These are phyloP conservation scores for Chloromonas sp. DNA, from an alignment of 163 green algal genomes.

Conservation along the genomic window DNA sequence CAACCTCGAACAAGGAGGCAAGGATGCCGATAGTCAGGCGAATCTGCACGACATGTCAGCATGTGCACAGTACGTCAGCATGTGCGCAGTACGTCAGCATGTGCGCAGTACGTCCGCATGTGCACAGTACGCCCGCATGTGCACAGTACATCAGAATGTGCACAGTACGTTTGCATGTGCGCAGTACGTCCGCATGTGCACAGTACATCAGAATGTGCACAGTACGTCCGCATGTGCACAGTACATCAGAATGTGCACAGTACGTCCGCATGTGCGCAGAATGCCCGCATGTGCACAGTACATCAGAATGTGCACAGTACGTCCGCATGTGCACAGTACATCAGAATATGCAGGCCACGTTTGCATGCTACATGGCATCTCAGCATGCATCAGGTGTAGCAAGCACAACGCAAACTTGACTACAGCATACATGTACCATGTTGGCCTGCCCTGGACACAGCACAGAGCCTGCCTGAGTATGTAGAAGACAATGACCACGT, in stretches of 20 bases:
- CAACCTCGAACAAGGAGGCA: constrained; percentile 14
- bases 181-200: too few relatives aligned
- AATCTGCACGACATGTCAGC: not conserved
- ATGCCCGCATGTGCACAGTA: too few relatives aligned
- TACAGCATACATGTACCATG: not conserved
- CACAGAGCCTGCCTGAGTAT: not conserved
- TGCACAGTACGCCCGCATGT: not conserved
- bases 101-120: not conserved
- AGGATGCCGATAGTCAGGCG: not conserved
- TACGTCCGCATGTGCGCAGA: too few relatives aligned
- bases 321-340: too few relatives aligned
- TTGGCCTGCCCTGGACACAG: not conserved
- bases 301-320: too few relatives aligned
- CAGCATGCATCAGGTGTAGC: too few relatives aligned
- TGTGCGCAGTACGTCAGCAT: not conserved
- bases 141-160: not conserved
- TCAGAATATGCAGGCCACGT: too few relatives aligned
- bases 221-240: too few relatives aligned
- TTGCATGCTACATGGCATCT: too few relatives aligned
- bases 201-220: too few relatives aligned
- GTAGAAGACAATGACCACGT: not conserved
- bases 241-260: too few relatives aligned
- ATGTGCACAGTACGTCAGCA: not conserved
- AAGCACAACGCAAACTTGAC: not conserved
- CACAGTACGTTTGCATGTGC: not conserved